Evolutionary conservation across 108 stramenopile species (phyloP).

Genomic region (Skeletonema potamos): DNA sequence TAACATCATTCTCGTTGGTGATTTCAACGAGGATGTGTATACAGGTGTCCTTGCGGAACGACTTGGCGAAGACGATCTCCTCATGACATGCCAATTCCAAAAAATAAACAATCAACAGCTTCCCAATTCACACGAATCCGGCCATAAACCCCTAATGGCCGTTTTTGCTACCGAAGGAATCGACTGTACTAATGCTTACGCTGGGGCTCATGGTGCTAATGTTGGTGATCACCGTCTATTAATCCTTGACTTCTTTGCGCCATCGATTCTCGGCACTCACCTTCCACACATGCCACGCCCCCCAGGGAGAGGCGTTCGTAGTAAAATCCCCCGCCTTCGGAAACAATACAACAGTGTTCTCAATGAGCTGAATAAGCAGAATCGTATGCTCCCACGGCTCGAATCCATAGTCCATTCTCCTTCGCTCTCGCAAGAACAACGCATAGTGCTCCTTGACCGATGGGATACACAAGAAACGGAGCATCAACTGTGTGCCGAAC

Average conservation of each 20-base stretch:
- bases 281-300: not conserved
- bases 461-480: not conserved
- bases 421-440: not conserved
- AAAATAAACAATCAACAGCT: not conserved
- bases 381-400: not conserved
- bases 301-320: not conserved
- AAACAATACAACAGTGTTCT: not conserved
- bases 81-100: not conserved
- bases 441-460: not conserved
- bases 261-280: constrained; percentile 1
- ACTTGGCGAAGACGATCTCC: not conserved
- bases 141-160: not conserved
- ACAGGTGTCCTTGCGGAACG: not conserved
- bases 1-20: not conserved
- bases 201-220: not conserved
- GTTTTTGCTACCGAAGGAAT: constrained; percentile 12
- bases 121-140: not conserved
- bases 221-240: constrained; percentile 25
- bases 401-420: not conserved
- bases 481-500: not conserved
- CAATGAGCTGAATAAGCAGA: not conserved
- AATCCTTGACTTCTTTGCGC: constrained; percentile 4
- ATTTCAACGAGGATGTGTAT: constrained; percentile 3
- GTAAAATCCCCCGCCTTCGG: not conserved
- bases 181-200: not conserved